A percentile compares a stretch with the other conserved stretches of the same genome.
Evolutionary conservation across 495 filamentous ascomycete species (phyloP).

Genomic region (Chaetomidium leptoderma): DNA sequence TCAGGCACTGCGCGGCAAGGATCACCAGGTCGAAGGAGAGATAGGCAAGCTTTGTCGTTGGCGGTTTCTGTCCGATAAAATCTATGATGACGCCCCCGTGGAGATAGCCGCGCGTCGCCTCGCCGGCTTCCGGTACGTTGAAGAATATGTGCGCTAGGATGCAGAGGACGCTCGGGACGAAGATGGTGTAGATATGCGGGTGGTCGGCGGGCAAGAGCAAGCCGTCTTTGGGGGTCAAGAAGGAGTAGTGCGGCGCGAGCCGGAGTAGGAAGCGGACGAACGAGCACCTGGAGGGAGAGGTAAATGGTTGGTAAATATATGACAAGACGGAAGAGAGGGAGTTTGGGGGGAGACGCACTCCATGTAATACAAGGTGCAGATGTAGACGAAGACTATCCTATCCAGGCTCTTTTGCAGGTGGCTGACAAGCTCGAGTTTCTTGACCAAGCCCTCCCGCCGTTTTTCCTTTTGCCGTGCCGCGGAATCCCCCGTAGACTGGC

Average conservation of each 20-base stretch:
- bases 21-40: conserved; percentile 62
- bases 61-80: conserved; percentile 80
- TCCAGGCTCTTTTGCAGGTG: conserved; percentile 70
- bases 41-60: conserved; percentile 61
- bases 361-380: conserved; percentile 83
- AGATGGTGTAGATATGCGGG: conserved; percentile 65
- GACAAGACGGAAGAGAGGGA: not conserved
- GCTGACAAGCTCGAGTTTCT: conserved; percentile 62
- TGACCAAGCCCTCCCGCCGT: conserved; percentile 44
- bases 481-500: conserved; percentile 6
- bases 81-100: conserved; percentile 81
- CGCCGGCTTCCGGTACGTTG: conserved; percentile 60
- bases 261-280: conserved; percentile 67
- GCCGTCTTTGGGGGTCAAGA: conserved; percentile 72
- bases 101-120: conserved; percentile 73
- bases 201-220: conserved; percentile 59
- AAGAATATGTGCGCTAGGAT: conserved; percentile 65
- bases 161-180: conserved; percentile 67
- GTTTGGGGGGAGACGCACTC: conserved; percentile 56
- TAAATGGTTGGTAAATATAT: not conserved
- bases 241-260: conserved; percentile 64
- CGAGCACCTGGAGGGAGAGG: conserved; percentile 58
- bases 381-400: conserved; percentile 73
- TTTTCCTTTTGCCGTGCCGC: conserved; percentile 18
- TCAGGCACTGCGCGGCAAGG: conserved; percentile 64